Conservation (phyloP, 2,329 filamentous ascomycete genomes). For the Boeremia exigua region DNA sequence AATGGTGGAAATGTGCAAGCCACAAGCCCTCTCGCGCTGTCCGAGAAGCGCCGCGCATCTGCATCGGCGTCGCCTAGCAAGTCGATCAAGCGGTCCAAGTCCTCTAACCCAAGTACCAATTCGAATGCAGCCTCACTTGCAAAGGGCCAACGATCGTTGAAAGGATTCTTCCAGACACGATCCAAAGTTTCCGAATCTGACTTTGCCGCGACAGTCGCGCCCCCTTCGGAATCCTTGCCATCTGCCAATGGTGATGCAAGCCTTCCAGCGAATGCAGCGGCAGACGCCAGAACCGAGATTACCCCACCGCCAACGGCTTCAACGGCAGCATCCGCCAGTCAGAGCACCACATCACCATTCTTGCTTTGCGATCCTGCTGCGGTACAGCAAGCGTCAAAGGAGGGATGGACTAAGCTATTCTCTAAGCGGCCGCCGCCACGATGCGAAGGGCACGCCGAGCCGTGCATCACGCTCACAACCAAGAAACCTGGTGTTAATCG, state of each 20-base stretch:
- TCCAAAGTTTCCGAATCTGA: slow-evolving; percentile 18
- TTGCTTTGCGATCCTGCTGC: slow-evolving; percentile 32
- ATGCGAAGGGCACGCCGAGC: slow-evolving; percentile 84
- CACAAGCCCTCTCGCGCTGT: slow-evolving; percentile 30
- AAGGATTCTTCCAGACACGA: slow-evolving; percentile 72
- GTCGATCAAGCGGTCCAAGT: slow-evolving; percentile 59
- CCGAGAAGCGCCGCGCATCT: slow-evolving; percentile 40
- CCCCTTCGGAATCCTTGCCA: slow-evolving; percentile 4
- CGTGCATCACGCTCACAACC: slow-evolving; percentile 81
- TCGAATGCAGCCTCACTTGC: slow-evolving; percentile 30
- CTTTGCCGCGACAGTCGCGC: slow-evolving; percentile 4
- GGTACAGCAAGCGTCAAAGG: slow-evolving; percentile 69
- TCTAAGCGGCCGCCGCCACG: slow-evolving; percentile 74
- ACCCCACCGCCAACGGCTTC: slow-evolving; percentile 8
- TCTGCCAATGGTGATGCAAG: slow-evolving; percentile 3
- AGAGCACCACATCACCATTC: slow-evolving; percentile 14
- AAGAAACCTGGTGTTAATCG: slow-evolving; percentile 90
- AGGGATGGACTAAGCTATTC: slow-evolving; percentile 86
- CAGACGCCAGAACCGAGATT: slow-evolving; percentile 4
- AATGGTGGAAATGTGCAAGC: slow-evolving; percentile 1
- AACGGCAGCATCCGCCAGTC: slow-evolving; percentile 6
- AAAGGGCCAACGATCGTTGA: slow-evolving; percentile 68
- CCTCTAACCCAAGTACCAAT: slow-evolving; percentile 30
- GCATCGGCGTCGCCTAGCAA: slow-evolving; percentile 27
- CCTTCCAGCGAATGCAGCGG: neutral